Base-by-base conservation (phyloP, 2,329 filamentous ascomycete genomes). In the Colletotrichum tofieldiae region DNA sequence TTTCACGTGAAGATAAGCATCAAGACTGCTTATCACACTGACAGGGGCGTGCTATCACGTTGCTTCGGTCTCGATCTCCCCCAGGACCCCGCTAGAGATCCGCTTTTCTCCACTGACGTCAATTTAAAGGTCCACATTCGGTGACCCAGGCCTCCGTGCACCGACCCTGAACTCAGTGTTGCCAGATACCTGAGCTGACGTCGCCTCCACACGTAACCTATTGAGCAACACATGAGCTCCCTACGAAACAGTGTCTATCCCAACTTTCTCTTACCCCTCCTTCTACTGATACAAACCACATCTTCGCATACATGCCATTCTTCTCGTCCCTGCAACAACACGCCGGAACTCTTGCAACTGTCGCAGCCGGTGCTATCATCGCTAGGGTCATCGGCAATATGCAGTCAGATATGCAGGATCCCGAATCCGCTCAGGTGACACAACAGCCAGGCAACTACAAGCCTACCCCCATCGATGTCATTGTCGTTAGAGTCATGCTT, bases 401-500 rank as follows among this genome's bases (percentile, higher is more conserved):
- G 49, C 62, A 52, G 43, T 23, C 47, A 47, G 37, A 26, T n/a
- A 5, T 18, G 26, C 61, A 26, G 12, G 49, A 20, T 29, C 23
- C 20, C 12, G 7, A 54, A 6, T 11, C 37, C 2, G 49, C 9
- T 2, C 61, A 6, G 23, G 37, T n/a, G 9, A 12, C 49, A 41
- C 37, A 14, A 20, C 45, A 39, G 9, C 45, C 32, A 52, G 55
- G 51, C 5, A 14, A 66, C 3, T 77, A 75, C 68, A 74, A 81
- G 18, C 86, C 88, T 1, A 82, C 79, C 0, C 78, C 85, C 5
- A 78, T 82, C 51, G 89, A 92, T 77, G 85, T 91, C 1, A 73
- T 85, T 3, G 78, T 86, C 1, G 84, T 86, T 14, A 88, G 87
- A 65, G 76, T 82, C 16, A 83, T 88, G 78, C 77, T 92, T n/a